Evolutionary conservation across 345 rosid species (phyloP).

Genomic region (Kandelia obovata): DNA sequence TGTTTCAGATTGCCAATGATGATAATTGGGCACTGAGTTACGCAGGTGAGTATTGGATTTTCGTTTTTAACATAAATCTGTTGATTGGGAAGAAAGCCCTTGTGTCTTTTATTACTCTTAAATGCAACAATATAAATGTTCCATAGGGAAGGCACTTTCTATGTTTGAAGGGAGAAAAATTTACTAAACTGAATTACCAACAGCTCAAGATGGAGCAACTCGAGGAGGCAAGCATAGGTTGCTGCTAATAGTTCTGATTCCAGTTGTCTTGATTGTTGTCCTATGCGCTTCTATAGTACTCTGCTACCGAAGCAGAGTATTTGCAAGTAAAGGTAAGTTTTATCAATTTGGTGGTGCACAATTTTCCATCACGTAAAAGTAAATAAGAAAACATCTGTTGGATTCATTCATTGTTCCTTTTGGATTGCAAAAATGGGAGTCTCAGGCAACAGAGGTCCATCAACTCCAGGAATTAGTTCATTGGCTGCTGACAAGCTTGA

Average conservation of each 20-base stretch:
- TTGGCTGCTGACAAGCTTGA: conserved; percentile 1
- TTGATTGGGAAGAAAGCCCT: no score
- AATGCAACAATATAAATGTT: no score
- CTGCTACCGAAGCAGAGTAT: conserved; percentile 15
- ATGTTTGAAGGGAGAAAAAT: background rate
- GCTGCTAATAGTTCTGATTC: conserved; percentile 19
- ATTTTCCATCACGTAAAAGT: background rate
- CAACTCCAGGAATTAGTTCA: background rate
- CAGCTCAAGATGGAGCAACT: conserved; percentile 28
- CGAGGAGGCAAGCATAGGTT: conserved; percentile 16
- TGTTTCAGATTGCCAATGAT: conserved; percentile 32
- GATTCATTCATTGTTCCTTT: background rate
- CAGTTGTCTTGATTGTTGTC: conserved; percentile 20
- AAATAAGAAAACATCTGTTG: background rate
- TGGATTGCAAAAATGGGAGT: background rate
- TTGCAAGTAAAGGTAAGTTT: conserved; percentile 22
- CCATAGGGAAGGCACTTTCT: no score
- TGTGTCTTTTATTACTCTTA: no score
- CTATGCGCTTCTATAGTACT: conserved; percentile 5
- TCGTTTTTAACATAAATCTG: no score
- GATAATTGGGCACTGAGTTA: conserved; percentile 40
- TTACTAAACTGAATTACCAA: background rate
- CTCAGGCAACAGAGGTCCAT: background rate
- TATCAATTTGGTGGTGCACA: background rate
- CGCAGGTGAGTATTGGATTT: conserved; percentile 19